phyloP scores from a whole-genome alignment of 306 rosid genomes.

The Pterocarpus macrocarpus region DNA sequence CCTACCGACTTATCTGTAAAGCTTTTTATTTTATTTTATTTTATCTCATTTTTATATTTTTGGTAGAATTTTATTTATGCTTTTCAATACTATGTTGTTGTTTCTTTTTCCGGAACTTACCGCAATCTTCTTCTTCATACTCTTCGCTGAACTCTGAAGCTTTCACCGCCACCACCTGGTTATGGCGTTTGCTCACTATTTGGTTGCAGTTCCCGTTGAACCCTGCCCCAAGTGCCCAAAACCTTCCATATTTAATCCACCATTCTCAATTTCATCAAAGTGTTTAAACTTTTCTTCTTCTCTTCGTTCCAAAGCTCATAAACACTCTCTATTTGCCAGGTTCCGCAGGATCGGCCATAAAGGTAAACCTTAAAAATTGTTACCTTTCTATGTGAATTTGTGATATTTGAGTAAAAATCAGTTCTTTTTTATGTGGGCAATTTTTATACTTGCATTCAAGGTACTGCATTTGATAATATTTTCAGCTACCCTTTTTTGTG shows the following conservation, averaged over 20 bases:
- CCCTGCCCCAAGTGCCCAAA: slow-evolving; percentile 36
- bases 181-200: slow-evolving; percentile 69
- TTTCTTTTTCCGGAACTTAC: slow-evolving; percentile 43
- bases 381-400: neutral
- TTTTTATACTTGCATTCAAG: neutral
- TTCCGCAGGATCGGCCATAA: slow-evolving; percentile 46
- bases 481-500: neutral
- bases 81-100: neutral
- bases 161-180: slow-evolving; percentile 20
- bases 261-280: slow-evolving; percentile 45
- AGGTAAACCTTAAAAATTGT: slow-evolving; percentile 35
- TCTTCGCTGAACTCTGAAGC: neutral
- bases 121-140: slow-evolving; percentile 10
- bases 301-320: slow-evolving; percentile 46
- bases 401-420: neutral
- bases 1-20: too few species aligned
- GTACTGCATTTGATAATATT: neutral
- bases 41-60: neutral
- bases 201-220: slow-evolving; percentile 52
- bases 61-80: neutral
- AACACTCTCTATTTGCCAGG: slow-evolving; percentile 47
- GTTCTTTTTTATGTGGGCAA: neutral
- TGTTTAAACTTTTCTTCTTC: slow-evolving; percentile 45
- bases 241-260: slow-evolving; percentile 41
- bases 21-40: neutral